Conservation (phyloP, 2,329 filamentous ascomycete genomes). For the Curvularia spicifera region DNA sequence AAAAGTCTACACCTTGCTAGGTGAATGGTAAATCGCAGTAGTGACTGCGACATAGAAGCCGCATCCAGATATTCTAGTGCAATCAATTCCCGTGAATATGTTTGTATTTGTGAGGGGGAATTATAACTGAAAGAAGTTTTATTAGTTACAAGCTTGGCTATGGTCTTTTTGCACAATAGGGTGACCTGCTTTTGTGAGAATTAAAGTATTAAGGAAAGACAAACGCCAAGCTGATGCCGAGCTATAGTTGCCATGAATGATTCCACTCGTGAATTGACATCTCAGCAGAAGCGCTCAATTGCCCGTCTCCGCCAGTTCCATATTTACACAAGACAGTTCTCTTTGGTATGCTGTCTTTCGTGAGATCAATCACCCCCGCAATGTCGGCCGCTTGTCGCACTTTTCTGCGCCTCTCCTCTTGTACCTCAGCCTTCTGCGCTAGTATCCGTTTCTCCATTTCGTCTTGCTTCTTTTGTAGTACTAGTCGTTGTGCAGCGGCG, state of each 20-base stretch:
- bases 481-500: constrained; percentile 5
- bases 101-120: not conserved
- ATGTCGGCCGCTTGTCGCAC: constrained; percentile 6
- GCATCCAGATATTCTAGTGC: too few relatives aligned
- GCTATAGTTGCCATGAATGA: not conserved
- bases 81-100: not conserved
- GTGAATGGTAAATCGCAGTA: not conserved
- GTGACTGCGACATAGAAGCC: not conserved
- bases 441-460: not conserved
- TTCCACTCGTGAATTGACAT: not conserved
- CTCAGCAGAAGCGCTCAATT: not conserved
- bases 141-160: not conserved
- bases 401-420: constrained; percentile 1
- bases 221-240: too few relatives aligned
- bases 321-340: not conserved
- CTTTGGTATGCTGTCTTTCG: not conserved
- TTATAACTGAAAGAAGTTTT: too few relatives aligned
- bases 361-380: constrained; percentile 15
- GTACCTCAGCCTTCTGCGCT: not conserved
- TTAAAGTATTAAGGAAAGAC: not conserved
- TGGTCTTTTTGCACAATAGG: not conserved
- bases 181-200: not conserved
- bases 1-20: not conserved
- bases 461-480: not conserved
- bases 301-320: not conserved